A percentile compares a stretch with the other conserved stretches of the same genome.
Conservation (phyloP, 169 alveolate genomes). For the Plasmodium sp. region DNA sequence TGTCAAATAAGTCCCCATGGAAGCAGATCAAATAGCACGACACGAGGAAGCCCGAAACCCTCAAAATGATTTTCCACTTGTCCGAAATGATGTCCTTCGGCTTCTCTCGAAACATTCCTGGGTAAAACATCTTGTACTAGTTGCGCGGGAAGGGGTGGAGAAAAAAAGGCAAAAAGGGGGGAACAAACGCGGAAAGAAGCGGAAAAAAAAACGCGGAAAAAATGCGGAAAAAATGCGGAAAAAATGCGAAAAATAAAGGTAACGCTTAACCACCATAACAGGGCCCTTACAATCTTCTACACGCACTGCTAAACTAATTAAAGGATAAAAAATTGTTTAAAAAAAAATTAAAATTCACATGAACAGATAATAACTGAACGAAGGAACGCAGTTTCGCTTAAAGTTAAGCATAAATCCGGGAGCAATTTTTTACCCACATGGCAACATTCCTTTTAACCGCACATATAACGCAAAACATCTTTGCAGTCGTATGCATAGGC, state of each 20-base stretch:
- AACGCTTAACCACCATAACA: not conserved
- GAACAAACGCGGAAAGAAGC: not conserved
- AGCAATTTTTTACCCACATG: not conserved
- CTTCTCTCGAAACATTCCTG: slow-evolving; percentile 83
- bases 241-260: not conserved
- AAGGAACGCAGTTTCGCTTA: not conserved
- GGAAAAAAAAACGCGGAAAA: not conserved
- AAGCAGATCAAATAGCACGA: slow-evolving; percentile 80
- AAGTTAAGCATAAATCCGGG: not conserved
- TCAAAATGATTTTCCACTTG: slow-evolving; percentile 75
- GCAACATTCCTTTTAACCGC: not conserved
- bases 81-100: slow-evolving; percentile 82
- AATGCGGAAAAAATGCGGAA: not conserved
- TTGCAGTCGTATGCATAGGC: not conserved
- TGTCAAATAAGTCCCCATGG: slow-evolving; percentile 85
- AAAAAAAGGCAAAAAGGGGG: not conserved
- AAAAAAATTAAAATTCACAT: not conserved
- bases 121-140: slow-evolving; percentile 81
- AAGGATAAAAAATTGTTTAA: not conserved
- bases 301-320: not conserved
- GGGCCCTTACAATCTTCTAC: not conserved
- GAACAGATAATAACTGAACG: not conserved
- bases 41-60: slow-evolving; percentile 80
- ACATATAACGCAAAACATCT: not conserved
- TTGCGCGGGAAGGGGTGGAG: not conserved